Percentiles rank a stretch among this genome's conserved stretches.
phyloP scores from a whole-genome alignment of 2,329 filamentous ascomycete genomes.

The Penicillium digitatum region DNA sequence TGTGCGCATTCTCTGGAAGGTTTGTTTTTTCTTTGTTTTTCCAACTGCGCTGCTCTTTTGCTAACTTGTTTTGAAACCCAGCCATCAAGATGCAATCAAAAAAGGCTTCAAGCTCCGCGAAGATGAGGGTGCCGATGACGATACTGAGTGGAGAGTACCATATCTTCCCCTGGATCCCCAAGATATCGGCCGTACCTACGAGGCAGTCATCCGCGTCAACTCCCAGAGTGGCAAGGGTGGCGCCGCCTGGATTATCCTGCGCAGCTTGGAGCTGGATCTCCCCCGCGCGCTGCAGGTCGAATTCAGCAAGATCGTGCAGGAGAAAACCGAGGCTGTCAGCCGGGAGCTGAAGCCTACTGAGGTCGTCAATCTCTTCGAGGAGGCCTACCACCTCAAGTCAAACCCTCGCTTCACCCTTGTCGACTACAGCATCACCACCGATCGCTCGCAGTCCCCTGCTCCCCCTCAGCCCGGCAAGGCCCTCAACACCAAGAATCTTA shows the following conservation, averaged over 20 bases:
- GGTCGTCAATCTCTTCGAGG: slow-evolving; percentile 82
- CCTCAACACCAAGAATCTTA: slow-evolving; percentile 71
- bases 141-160: slow-evolving; percentile 72
- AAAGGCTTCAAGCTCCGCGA: slow-evolving; percentile 72
- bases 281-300: slow-evolving; percentile 88
- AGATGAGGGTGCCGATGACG: slow-evolving; percentile 57
- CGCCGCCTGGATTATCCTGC: slow-evolving; percentile 88
- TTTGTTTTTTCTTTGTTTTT: not conserved
- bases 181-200: slow-evolving; percentile 95
- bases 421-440: slow-evolving; percentile 86
- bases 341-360: slow-evolving; percentile 80
- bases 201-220: slow-evolving; percentile 96
- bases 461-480: slow-evolving; percentile 66
- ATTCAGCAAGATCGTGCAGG: slow-evolving; percentile 84
- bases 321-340: slow-evolving; percentile 70
- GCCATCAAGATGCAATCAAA: slow-evolving; percentile 94
- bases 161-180: slow-evolving; percentile 90
- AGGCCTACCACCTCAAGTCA: slow-evolving; percentile 76
- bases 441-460: slow-evolving; percentile 71
- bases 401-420: slow-evolving; percentile 82
- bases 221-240: slow-evolving; percentile 94
- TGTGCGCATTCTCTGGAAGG: slow-evolving; percentile 9
- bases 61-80: slow-evolving; percentile 30
- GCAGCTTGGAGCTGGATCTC: slow-evolving; percentile 83
- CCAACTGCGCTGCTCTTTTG: not conserved